These are phyloP conservation scores for Endothia cerciana DNA, from an alignment of 2,329 filamentous ascomycete species.

Conservation along the genomic window DNA sequence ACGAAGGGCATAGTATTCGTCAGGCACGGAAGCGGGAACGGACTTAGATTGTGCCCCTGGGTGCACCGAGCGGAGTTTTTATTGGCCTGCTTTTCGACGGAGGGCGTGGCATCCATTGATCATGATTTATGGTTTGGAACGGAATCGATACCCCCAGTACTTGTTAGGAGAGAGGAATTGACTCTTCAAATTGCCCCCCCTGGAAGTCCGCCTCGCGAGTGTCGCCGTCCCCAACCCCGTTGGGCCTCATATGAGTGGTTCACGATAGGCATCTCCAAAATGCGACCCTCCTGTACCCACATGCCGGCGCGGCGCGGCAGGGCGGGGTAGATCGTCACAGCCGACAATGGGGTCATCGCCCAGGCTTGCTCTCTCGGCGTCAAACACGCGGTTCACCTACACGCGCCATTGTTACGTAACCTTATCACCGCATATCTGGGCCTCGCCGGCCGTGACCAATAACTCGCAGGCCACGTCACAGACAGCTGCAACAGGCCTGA, in stretches of 20 bases:
- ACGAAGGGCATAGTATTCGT: background rate
- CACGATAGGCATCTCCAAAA: background rate
- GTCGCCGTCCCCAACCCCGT: background rate
- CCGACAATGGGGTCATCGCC: too few relatives aligned
- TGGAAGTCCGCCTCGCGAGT: background rate
- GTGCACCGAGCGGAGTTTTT: slow-evolving; percentile 6
- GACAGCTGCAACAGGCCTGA: too few relatives aligned
- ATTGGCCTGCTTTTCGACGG: slow-evolving; percentile 3
- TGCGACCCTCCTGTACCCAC: background rate
- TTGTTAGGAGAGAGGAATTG: slow-evolving; percentile 21
- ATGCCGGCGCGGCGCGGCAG: too few relatives aligned
- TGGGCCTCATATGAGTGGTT: background rate
- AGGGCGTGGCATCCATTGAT: slow-evolving; percentile 18
- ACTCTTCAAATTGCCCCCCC: background rate
- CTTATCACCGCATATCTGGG: too few relatives aligned
- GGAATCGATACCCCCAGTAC: slow-evolving; percentile 31
- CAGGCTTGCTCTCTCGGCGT: too few relatives aligned
- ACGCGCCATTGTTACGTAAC: background rate
- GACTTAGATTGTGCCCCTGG: too few relatives aligned
- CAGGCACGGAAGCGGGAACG: background rate
- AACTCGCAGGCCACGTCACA: too few relatives aligned
- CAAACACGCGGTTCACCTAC: too few relatives aligned
- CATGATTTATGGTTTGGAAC: slow-evolving; percentile 29
- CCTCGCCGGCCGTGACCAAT: too few relatives aligned
- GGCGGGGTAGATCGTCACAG: too few relatives aligned